Base-by-base conservation (phyloP, 768 basidiomycete genomes). In the Phlebiopsis gigantea region DNA sequence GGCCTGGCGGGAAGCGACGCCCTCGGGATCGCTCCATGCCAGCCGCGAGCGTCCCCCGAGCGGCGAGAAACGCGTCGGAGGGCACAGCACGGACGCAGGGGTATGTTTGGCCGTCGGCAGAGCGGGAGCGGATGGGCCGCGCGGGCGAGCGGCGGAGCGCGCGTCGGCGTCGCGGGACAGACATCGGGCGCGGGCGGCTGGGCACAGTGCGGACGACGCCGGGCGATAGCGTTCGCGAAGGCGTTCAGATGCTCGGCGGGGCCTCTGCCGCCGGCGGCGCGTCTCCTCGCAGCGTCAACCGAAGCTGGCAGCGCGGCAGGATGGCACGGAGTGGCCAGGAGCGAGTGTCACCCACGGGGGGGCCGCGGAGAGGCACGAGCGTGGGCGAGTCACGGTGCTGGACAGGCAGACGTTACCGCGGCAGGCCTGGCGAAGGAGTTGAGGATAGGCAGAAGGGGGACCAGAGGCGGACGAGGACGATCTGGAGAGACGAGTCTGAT, bases 21-120 rank as follows among this genome's bases (percentile, higher is more conserved):
- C 6, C 12, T 39, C 34, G 21, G 21, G 45, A 46, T 19, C 19
- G 45, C 26, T 14, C 3, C 12, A 48, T 48, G 28, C 47, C 19
- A 29, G 47, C 26, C 22, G 45, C 14, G 17, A 26, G 26, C 22
- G 24, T 26, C n/a, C 26, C 28, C 47, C 19, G 22, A n/a, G 17
- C 42, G 53, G 44, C 53, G n/a, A 54, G 53, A 54, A 54, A 54
- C 24, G 45, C n/a, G 42, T 54, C 28, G n/a, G 42, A 42, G 53
- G 24, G 53, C 53, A 54, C 53, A 54, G 53, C 53, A 54, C 5
- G 41, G 43, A 28, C 29, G 26, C 45, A 5, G 45, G 45, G 22
- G 45, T 46, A 46, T 46, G 45, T 25, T 46, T 25, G 47, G 47
- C 47, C 26, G 28, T 9, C 4, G 28, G 47, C n/a, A n/a, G n/a